Conservation (phyloP, 2,329 filamentous ascomycete species). For the Pyricularia pennisetigena region DNA sequence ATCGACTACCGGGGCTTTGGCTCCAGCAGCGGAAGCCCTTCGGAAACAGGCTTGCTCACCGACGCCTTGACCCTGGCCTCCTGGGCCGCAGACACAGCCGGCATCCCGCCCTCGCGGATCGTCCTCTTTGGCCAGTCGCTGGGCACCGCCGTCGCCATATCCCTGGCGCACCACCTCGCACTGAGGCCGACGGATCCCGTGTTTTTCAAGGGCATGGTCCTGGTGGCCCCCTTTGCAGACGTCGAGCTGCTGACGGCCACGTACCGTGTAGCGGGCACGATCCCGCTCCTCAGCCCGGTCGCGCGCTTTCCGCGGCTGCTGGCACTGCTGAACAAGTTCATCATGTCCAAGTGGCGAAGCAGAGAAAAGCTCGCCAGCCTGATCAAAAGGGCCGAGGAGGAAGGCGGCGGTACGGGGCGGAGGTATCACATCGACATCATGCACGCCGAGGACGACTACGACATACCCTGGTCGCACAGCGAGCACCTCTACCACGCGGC, state of each 20-base stretch:
- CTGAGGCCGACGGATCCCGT: slow-evolving; percentile 18
- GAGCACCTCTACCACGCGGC: slow-evolving; percentile 43
- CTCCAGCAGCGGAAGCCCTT: slow-evolving; percentile 38
- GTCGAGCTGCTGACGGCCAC: slow-evolving; percentile 42
- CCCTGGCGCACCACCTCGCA: slow-evolving; percentile 21
- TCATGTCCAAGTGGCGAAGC: slow-evolving; percentile 39
- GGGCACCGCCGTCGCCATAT: slow-evolving; percentile 35
- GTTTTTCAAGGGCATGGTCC: slow-evolving; percentile 41
- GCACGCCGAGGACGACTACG: slow-evolving; percentile 40
- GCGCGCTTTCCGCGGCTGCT: slow-evolving; percentile 34
- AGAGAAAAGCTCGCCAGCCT: slow-evolving; percentile 37
- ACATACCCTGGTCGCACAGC: slow-evolving; percentile 40
- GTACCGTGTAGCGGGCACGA: slow-evolving; percentile 43
- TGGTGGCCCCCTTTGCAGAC: slow-evolving; percentile 48
- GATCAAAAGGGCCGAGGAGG: slow-evolving; percentile 25
- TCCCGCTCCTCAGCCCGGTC: slow-evolving; percentile 44
- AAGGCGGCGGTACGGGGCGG: slow-evolving; percentile 6
- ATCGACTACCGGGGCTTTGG: slow-evolving; percentile 57
- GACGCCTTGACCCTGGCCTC: slow-evolving; percentile 43
- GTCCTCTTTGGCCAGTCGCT: slow-evolving; percentile 51
- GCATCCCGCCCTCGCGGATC: slow-evolving; percentile 42
- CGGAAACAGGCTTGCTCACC: slow-evolving; percentile 40
- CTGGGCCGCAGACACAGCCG: slow-evolving; percentile 41
- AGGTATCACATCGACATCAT: slow-evolving; percentile 36
- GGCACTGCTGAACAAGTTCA: slow-evolving; percentile 31